phyloP scores from a whole-genome alignment of 2,329 filamentous ascomycete species.

The Ustilaginoidea virens region DNA sequence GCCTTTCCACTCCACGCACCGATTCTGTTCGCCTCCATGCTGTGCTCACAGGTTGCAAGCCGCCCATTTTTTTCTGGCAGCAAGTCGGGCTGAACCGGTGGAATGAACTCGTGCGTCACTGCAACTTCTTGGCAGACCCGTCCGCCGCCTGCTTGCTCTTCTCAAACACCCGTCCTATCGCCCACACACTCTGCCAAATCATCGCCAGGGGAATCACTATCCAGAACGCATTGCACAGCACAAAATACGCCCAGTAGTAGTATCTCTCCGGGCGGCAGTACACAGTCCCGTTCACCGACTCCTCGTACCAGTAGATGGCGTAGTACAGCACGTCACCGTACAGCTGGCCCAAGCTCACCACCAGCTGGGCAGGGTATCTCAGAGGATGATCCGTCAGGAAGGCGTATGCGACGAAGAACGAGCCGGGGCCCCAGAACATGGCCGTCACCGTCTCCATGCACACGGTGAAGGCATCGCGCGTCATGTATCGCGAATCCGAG shows the following conservation, averaged over 20 bases:
- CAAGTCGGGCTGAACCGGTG: too few relatives aligned
- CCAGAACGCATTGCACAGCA: conserved; percentile 38
- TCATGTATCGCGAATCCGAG: conserved; percentile 40
- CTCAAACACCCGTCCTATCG: conserved; percentile 12
- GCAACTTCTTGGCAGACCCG: conserved; percentile 10
- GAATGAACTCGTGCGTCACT: too few relatives aligned
- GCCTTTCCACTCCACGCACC: too few relatives aligned
- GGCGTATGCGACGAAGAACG: conserved; percentile 27
- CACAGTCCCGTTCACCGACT: conserved; percentile 19
- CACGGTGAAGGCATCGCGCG: conserved; percentile 35
- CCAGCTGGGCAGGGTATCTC: conserved; percentile 31
- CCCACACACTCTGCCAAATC: conserved; percentile 14
- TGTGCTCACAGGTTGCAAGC: too few relatives aligned
- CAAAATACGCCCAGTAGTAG: conserved; percentile 38
- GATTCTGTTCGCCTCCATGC: too few relatives aligned
- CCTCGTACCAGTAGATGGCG: conserved; percentile 28
- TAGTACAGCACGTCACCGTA: conserved; percentile 40
- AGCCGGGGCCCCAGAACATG: conserved; percentile 36
- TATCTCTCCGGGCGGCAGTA: conserved; percentile 34
- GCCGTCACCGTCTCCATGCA: conserved; percentile 40
- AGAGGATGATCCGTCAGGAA: conserved; percentile 28
- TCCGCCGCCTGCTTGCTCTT: conserved; percentile 10
- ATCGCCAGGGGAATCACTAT: conserved; percentile 29
- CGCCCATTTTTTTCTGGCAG: too few relatives aligned
- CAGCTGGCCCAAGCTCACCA: conserved; percentile 30